phyloP scores from a whole-genome alignment of 805 yeast genomes.

The Candida endomychidarum region DNA sequence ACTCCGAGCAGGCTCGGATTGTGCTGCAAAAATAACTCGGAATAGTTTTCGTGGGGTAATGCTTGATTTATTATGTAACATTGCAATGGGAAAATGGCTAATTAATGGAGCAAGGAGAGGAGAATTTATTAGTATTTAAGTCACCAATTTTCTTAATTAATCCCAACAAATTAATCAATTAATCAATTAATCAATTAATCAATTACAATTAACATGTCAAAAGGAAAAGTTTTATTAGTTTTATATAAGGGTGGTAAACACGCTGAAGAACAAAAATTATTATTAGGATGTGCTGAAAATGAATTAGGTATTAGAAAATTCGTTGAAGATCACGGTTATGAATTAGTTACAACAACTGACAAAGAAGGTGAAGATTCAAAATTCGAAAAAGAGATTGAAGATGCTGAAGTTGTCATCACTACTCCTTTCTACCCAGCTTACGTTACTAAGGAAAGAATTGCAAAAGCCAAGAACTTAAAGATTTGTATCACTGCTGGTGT shows the following conservation, averaged over 20 bases:
- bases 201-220: slow-evolving; percentile 18
- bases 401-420: slow-evolving; percentile 74
- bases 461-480: slow-evolving; percentile 69
- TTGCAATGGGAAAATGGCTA: slow-evolving; percentile 2
- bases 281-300: slow-evolving; percentile 72
- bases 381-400: slow-evolving; percentile 64
- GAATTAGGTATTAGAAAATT: slow-evolving; percentile 69
- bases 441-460: slow-evolving; percentile 64
- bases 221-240: slow-evolving; percentile 50
- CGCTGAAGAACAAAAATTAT: slow-evolving; percentile 57
- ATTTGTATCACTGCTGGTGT: slow-evolving; percentile 78
- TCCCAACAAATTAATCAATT: neutral
- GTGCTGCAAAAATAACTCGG: slow-evolving; percentile 8
- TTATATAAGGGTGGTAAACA: slow-evolving; percentile 59
- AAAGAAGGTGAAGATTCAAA: slow-evolving; percentile 62
- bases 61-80: slow-evolving; percentile 2
- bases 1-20: slow-evolving; percentile 3
- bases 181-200: slow-evolving; percentile 2
- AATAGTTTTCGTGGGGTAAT: slow-evolving; percentile 7
- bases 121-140: neutral
- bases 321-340: slow-evolving; percentile 67
- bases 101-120: neutral
- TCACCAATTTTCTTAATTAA: neutral
- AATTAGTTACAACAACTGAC: slow-evolving; percentile 61
- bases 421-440: slow-evolving; percentile 86